Base-by-base conservation (phyloP, 139 green algal species). In the Nannochloris sp. region DNA sequence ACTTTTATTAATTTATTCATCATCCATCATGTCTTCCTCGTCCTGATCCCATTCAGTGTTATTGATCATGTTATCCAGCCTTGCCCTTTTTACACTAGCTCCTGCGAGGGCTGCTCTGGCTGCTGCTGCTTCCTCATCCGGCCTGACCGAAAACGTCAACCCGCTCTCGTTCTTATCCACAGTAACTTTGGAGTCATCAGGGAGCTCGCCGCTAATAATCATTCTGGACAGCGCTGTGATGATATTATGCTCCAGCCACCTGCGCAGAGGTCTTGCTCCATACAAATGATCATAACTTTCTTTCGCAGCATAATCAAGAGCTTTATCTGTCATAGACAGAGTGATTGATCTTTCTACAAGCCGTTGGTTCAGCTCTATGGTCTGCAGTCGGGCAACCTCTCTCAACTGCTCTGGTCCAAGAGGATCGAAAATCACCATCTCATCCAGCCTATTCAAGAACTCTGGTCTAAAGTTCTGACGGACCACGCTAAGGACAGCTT, bases 361-460 rank as follows among this genome's bases (percentile, higher is more conserved):
- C n/a, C 90, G 70, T 27, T 66, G 57, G 21, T 79, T 72, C 24
- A 96, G 68, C 64, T 90, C 78, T 3, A 50, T 12, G 15, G 86
- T 73, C 70, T 87, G 78, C 27, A 93, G 61, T 24, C 81, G 68
- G 18, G 86, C 88, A 12, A 97, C 76, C 23, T 76, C 63, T 27
- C 78, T 67, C 48, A 96, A 76, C 71, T 93, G 72, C 2, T 62
- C 18, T 9, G 61, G 59, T 18, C 51, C 24, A 21, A 97, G 78
- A 10, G 88, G 82, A 44, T 90, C 77, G 66, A 97, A 97, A 36
- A 93, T 54, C 44, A 94, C 82, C 34, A 95, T 83, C 54, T 95
- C 87, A 64, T 96, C 89, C 14, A 96, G 60, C 8, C 88, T 65
- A 72, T 95, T 95, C 12, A 95, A 70, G 61, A 96, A 85, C 81